Percentiles rank a stretch among this genome's conserved stretches.
Evolutionary conservation across 2,329 filamentous ascomycete genomes (phyloP).

Genomic region (Exophiala mesophila): DNA sequence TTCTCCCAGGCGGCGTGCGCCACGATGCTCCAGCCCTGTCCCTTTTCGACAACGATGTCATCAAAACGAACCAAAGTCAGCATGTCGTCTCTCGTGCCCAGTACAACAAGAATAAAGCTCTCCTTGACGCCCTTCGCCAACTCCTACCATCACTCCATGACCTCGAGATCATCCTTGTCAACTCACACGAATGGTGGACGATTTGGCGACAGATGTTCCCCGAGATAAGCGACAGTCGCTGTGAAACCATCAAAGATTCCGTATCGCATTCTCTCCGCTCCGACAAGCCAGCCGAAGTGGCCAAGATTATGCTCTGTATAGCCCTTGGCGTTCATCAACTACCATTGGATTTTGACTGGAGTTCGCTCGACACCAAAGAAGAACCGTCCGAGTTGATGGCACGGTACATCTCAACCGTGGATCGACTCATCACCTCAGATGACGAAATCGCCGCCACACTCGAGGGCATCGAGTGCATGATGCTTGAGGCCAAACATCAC

Average conservation of each 20-base stretch:
- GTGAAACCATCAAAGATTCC: conserved; percentile 30
- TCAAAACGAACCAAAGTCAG: conserved; percentile 31
- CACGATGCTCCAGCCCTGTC: conserved; percentile 35
- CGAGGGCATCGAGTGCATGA: conserved; percentile 50
- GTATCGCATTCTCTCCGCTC: conserved; percentile 35
- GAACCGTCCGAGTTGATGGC: conserved; percentile 42
- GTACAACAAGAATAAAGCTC: conserved; percentile 27
- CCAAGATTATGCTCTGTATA: conserved; percentile 42
- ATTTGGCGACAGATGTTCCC: conserved; percentile 34
- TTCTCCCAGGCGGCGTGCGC: conserved; percentile 28
- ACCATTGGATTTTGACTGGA: conserved; percentile 36
- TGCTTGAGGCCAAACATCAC: conserved; percentile 49
- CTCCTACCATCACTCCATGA: conserved; percentile 34
- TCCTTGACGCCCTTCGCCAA: conserved; percentile 29
- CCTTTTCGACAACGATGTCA: conserved; percentile 36
- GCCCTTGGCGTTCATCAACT: conserved; percentile 41
- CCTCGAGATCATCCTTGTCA: conserved; percentile 31
- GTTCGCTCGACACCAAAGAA: conserved; percentile 34
- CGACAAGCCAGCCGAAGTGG: conserved; percentile 35
- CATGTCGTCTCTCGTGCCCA: conserved; percentile 26
- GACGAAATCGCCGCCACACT: conserved; percentile 48
- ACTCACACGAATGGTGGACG: conserved; percentile 30
- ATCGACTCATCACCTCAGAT: conserved; percentile 45
- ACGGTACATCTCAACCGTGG: conserved; percentile 43
- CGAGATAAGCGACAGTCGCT: conserved; percentile 28